A percentile compares a stretch with the other conserved stretches of the same genome.
Conservation (phyloP, 1,284 basidiomycete genomes). For the Xerocomus cyaneibrunnescens region DNA sequence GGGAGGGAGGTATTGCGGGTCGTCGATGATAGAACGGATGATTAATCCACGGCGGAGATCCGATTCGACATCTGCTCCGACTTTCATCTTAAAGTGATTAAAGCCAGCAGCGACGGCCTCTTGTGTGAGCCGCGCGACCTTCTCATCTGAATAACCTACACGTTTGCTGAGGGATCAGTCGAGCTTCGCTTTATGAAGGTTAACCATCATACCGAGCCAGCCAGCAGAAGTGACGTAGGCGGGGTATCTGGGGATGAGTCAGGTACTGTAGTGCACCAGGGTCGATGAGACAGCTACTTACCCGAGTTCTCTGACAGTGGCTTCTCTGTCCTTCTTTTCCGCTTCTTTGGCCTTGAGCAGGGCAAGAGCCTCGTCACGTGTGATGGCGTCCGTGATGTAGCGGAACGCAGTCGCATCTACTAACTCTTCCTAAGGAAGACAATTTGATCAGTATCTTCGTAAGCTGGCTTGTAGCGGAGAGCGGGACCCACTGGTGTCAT, state of each 20-base stretch:
- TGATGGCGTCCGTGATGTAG: conserved; percentile 94
- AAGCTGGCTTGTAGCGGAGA: neutral
- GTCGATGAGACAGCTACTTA: conserved; percentile 26
- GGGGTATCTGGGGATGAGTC: conserved; percentile 64
- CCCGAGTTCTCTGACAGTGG: conserved; percentile 65
- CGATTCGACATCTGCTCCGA: conserved; percentile 79
- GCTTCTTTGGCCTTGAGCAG: conserved; percentile 79
- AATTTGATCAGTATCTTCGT: neutral
- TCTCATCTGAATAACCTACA: conserved; percentile 79
- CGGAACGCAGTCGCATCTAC: conserved; percentile 84
- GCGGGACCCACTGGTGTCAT: conserved; percentile 65
- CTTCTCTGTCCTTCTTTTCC: conserved; percentile 78
- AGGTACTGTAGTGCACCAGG: neutral
- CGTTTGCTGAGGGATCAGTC: conserved; percentile 2
- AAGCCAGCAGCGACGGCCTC: conserved; percentile 85
- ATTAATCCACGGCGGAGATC: conserved; percentile 86
- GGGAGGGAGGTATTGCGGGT: conserved; percentile 70
- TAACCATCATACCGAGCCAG: conserved; percentile 63
- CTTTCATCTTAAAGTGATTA: conserved; percentile 98
- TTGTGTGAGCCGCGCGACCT: conserved; percentile 82
- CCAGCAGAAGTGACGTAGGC: conserved; percentile 95
- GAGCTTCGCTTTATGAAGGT: neutral
- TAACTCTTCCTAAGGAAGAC: conserved; percentile 67
- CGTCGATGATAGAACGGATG: conserved; percentile 93
- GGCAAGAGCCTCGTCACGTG: conserved; percentile 83